Base-by-base conservation (phyloP, 2,329 filamentous ascomycete genomes). In the Alternaria sp. region DNA sequence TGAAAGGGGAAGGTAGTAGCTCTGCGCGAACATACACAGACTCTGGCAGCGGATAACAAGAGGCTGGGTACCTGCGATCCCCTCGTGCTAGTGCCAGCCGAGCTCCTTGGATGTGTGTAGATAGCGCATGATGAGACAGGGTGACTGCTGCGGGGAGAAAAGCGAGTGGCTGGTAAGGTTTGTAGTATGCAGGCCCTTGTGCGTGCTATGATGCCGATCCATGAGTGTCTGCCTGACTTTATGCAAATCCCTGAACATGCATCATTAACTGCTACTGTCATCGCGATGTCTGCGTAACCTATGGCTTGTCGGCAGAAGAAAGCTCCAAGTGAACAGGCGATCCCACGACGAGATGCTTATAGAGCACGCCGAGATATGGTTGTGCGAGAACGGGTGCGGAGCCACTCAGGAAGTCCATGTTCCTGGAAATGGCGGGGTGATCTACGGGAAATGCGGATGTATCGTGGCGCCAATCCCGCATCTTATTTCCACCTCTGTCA, bases 381-480 rank as follows among this genome's bases (percentile, higher is more conserved):
- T 49, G 11, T 20, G 44, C 20, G 39, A 36, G 41, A 43, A 39
- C n/a, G 48, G 28, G 47, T 32, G 24, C 24, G 48, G 42, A 57
- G 32, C 58, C 30, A 57, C 38, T 42, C 34, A 52, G 24, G 43
- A 22, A 18, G 30, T 30, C 41, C 28, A n/a, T n/a, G 54, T 57
- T 34, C 58, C 58, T 61, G 53, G 44, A 18, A 47, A 48, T 38
- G 43, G 53, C 32, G 58, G 58, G 58, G 39, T 48, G 53, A 57
- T 57, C 18, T 49, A 26, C 43, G 14, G 58, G 22, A 41, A 44
- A n/a, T 30, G 22, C 43, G 54, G 47, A 36, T 32, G 58, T 52
- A 22, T 60, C 44, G 59, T 32, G 54, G 60, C 65, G 58, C 64
- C 54, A 26, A 47, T 63, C 57, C 64, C 57, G 59, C 55, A 53